Conservation (phyloP, 1,284 basidiomycete species). For the Schizopora paradoxa region DNA sequence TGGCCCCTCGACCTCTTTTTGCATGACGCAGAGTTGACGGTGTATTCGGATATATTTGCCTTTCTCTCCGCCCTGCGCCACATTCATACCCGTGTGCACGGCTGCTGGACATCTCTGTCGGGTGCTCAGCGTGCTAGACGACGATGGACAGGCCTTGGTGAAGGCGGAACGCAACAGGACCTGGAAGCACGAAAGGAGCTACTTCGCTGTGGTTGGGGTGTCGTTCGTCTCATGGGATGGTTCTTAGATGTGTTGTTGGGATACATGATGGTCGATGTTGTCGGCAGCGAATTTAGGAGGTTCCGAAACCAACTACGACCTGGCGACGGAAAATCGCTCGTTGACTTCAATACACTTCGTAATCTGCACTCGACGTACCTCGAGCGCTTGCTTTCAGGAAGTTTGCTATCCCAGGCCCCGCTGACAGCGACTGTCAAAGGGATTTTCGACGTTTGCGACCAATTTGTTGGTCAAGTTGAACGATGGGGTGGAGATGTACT, state of each 20-base stretch:
- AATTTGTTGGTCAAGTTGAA: slow-evolving; percentile 79
- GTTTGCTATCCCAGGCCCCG: slow-evolving; percentile 64
- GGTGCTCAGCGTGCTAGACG: slow-evolving; percentile 77
- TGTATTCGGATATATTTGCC: slow-evolving; percentile 75
- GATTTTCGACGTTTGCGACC: slow-evolving; percentile 77
- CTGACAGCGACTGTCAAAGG: slow-evolving; percentile 61
- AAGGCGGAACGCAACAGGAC: slow-evolving; percentile 76
- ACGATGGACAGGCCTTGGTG: slow-evolving; percentile 80
- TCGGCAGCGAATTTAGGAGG: slow-evolving; percentile 76
- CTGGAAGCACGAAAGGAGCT: slow-evolving; percentile 57
- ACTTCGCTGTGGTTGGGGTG: slow-evolving; percentile 78
- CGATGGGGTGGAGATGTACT: slow-evolving; percentile 90
- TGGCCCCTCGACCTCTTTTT: slow-evolving; percentile 92
- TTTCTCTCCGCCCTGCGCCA: slow-evolving; percentile 81
- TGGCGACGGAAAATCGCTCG: slow-evolving; percentile 9
- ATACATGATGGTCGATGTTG: slow-evolving; percentile 86
- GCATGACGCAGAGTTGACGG: slow-evolving; percentile 64
- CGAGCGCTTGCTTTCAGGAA: slow-evolving; percentile 74
- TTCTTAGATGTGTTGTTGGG: slow-evolving; percentile 79
- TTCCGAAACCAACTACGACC: slow-evolving; percentile 51
- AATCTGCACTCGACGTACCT: slow-evolving; percentile 78
- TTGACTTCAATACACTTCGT: slow-evolving; percentile 84
- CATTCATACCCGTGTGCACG: slow-evolving; percentile 73
- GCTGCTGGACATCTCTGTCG: slow-evolving; percentile 78
- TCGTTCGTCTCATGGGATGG: slow-evolving; percentile 85